Conservation (phyloP, 2,329 filamentous ascomycete species). For the Trichoderma harzianum region DNA sequence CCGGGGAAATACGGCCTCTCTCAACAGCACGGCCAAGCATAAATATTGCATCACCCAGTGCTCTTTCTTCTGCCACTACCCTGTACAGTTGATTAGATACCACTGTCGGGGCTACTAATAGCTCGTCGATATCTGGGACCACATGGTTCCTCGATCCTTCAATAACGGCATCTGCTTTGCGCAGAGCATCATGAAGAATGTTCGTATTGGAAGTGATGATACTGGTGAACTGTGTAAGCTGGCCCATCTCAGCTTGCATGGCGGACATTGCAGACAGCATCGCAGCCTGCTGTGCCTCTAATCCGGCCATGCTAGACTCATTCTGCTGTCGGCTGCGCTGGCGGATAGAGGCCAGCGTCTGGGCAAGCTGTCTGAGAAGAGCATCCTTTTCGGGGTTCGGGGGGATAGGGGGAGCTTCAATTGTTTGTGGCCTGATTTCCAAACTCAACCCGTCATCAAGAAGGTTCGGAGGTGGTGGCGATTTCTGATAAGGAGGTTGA, state of each 20-base stretch:
- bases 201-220: constrained; percentile 73
- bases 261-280: constrained; percentile 66
- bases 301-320: constrained; percentile 66
- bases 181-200: constrained; percentile 73
- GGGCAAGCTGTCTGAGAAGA: constrained; percentile 72
- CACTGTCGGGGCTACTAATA: constrained; percentile 89
- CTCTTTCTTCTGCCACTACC: constrained; percentile 82
- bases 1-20: constrained; percentile 64
- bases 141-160: constrained; percentile 65
- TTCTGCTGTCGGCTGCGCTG: constrained; percentile 69
- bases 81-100: constrained; percentile 91
- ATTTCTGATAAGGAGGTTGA: background rate
- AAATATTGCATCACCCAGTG: constrained; percentile 82
- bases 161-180: constrained; percentile 75
- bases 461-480: constrained; percentile 42
- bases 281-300: constrained; percentile 75
- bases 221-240: constrained; percentile 66
- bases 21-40: constrained; percentile 73
- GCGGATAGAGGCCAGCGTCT: constrained; percentile 65
- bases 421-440: constrained; percentile 45
- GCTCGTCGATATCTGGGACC: constrained; percentile 78
- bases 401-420: constrained; percentile 79
- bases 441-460: constrained; percentile 57
- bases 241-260: constrained; percentile 70
- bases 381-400: constrained; percentile 95